Conservation (phyloP, 257 asterid genomes). For the Jacaranda mimosifolia region DNA sequence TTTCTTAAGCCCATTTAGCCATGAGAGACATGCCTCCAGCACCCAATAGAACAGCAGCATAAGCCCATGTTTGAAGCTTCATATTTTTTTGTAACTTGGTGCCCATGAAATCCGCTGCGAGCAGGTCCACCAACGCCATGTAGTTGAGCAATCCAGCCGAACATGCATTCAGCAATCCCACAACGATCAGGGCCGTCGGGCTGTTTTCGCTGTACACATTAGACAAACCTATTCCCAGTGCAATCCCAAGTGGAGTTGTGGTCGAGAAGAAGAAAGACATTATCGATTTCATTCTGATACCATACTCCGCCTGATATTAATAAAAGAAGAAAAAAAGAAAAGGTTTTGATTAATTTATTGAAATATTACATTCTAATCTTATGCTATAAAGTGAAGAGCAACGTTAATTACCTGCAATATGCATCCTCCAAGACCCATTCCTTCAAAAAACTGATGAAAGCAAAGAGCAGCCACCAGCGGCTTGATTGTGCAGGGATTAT, state of each 20-base stretch:
- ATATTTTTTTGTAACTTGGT: constrained; percentile 44
- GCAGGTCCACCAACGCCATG: constrained; percentile 54
- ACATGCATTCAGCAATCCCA: constrained; percentile 51
- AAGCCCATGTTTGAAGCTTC: constrained; percentile 52
- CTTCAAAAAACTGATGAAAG: constrained; percentile 47
- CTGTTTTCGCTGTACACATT: constrained; percentile 52
- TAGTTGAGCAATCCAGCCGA: constrained; percentile 55
- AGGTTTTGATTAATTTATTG: too few relatives aligned
- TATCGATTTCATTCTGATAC: constrained; percentile 36
- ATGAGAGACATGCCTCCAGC: constrained; percentile 49
- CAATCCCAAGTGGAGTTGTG: constrained; percentile 56
- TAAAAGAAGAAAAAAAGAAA: too few relatives aligned
- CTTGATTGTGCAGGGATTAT: constrained; percentile 38
- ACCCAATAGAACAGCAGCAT: constrained; percentile 46
- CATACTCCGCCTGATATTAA: constrained; percentile 45
- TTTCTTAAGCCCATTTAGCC: constrained; percentile 45
- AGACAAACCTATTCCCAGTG: constrained; percentile 46
- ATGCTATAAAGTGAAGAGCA: not conserved
- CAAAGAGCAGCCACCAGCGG: constrained; percentile 45
- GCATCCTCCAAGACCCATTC: constrained; percentile 58
- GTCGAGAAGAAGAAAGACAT: constrained; percentile 54
- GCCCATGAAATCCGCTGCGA: constrained; percentile 54
- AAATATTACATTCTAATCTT: not conserved
- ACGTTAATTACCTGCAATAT: constrained; percentile 42
- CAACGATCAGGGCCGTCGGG: constrained; percentile 52